Conservation (phyloP, 352 stramenopile genomes). For the Elongisporangium prolatum region DNA sequence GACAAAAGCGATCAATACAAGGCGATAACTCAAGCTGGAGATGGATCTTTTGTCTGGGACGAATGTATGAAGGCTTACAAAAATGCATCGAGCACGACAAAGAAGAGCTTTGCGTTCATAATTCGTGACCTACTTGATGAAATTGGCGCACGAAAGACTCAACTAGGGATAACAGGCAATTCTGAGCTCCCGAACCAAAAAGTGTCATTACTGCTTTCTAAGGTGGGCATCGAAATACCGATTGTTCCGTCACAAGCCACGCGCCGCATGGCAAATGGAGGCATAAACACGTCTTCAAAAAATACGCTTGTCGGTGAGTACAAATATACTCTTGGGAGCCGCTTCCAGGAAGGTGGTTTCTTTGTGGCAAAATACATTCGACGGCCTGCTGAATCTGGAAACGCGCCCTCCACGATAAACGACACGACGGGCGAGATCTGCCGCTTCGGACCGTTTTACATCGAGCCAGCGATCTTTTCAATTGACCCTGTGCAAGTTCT, state of each 20-base stretch:
- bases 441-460: constrained; percentile 43
- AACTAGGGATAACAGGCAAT: constrained; percentile 20
- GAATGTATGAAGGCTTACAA: constrained; percentile 38
- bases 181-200: neutral
- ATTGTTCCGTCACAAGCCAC: constrained; percentile 1
- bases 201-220: neutral
- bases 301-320: constrained; percentile 4
- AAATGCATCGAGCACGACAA: constrained; percentile 13
- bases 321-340: constrained; percentile 9
- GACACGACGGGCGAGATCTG: constrained; percentile 35
- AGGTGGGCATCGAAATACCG: constrained; percentile 22
- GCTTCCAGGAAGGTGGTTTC: constrained; percentile 27
- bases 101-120: constrained; percentile 37
- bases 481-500: constrained; percentile 18
- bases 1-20: constrained; percentile 30
- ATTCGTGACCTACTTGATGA: constrained; percentile 51
- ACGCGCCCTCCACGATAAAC: neutral
- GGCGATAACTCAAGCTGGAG: constrained; percentile 11
- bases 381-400: constrained; percentile 2
- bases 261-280: neutral
- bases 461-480: constrained; percentile 20
- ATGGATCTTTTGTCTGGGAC: constrained; percentile 35
- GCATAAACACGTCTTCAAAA: neutral
- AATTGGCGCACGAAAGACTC: constrained; percentile 23
- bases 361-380: constrained; percentile 53